These are phyloP conservation scores for Fragilariopsis cylindrus DNA, from an alignment of 108 stramenopile species.

Conservation along the genomic window DNA sequence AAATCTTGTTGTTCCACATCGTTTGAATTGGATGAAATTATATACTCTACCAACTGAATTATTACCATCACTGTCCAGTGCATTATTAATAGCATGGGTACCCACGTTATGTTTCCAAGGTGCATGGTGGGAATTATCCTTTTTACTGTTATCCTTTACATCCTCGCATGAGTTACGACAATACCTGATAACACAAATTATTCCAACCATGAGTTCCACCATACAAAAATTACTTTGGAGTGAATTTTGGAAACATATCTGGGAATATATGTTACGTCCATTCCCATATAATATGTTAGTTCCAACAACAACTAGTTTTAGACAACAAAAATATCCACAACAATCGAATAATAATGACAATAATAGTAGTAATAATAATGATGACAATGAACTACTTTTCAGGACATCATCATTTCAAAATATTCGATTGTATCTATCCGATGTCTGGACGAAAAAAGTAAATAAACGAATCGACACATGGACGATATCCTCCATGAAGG, in stretches of 20 bases:
- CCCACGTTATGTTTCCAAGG: neutral
- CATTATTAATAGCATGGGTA: neutral
- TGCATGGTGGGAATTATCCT: neutral
- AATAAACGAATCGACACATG: neutral
- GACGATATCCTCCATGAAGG: neutral
- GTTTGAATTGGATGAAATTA: neutral
- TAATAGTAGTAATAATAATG: too few relatives aligned
- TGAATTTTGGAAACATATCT: conserved; percentile 6
- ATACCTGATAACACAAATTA: neutral
- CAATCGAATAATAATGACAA: too few relatives aligned
- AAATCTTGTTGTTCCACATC: too few relatives aligned
- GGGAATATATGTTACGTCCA: neutral
- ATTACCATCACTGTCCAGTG: neutral
- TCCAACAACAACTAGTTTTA: neutral
- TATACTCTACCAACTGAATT: neutral
- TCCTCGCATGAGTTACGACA: neutral
- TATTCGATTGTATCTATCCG: neutral
- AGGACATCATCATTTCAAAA: too few relatives aligned
- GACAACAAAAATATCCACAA: neutral
- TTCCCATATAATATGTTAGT: neutral
- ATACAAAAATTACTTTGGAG: neutral
- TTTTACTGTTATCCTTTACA: neutral
- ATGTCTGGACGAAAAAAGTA: neutral
- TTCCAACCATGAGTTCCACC: neutral
- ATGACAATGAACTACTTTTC: too few relatives aligned